Conservation (phyloP, 768 basidiomycete species). For the Infundibulicybe gibba region DNA sequence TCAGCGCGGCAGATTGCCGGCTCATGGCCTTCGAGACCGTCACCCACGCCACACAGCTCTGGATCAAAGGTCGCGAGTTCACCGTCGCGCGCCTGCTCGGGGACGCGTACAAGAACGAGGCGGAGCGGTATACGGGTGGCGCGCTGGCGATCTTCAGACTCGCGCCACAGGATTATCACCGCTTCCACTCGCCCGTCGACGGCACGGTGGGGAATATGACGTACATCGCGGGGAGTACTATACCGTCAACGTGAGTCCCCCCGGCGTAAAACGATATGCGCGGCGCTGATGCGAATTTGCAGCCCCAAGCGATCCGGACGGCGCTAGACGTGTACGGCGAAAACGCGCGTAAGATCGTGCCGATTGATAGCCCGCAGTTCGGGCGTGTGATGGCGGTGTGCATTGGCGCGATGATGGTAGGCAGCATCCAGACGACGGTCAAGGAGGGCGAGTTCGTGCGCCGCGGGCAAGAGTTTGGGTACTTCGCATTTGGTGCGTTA, state of each 20-base stretch:
- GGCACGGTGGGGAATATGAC: conserved; percentile 81
- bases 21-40: not conserved
- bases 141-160: conserved; percentile 87
- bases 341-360: conserved; percentile 86
- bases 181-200: conserved; percentile 87
- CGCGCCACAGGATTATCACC: conserved; percentile 94
- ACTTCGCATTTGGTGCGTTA: not conserved
- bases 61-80: not conserved
- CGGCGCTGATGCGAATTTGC: not conserved
- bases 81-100: not conserved
- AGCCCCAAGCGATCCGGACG: conserved; percentile 93
- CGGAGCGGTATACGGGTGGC: conserved; percentile 71
- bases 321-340: conserved; percentile 92
- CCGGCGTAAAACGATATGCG: not conserved
- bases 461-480: not conserved
- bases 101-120: not conserved
- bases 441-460: not conserved
- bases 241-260: conserved; percentile 76
- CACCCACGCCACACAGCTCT: not conserved
- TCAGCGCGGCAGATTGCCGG: not conserved
- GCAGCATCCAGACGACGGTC: not conserved
- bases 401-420: not conserved
- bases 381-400: conserved; percentile 35
- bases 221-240: conserved; percentile 88
- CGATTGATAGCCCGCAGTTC: conserved; percentile 82